These are phyloP conservation scores for Physcomitrium patens DNA, from an alignment of 225 moss, liverwort and hornwort genomes.

Conservation along the genomic window DNA sequence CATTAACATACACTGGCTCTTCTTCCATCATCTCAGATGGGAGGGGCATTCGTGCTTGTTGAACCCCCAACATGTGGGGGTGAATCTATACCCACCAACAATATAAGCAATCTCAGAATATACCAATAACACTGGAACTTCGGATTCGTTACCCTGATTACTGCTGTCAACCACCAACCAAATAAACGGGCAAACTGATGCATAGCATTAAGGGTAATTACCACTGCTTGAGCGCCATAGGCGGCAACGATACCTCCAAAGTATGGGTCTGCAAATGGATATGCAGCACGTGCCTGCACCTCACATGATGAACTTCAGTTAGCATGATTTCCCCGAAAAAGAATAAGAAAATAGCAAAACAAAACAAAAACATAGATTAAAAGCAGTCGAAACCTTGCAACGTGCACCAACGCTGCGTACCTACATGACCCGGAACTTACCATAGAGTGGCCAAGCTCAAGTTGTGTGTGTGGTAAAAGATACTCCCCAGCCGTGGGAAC, in stretches of 20 bases:
- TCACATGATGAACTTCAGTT: slow-evolving; percentile 17
- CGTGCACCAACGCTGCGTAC: not conserved
- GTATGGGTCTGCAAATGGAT: slow-evolving; percentile 89
- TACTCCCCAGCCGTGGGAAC: slow-evolving; percentile 83
- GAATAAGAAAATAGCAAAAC: too few relatives aligned
- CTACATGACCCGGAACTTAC: slow-evolving; percentile 43
- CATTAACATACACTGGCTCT: slow-evolving; percentile 99
- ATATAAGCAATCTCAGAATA: not conserved
- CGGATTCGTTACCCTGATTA: not conserved
- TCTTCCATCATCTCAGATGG: slow-evolving; percentile 99
- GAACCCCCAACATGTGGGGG: slow-evolving; percentile 96
- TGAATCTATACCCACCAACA: slow-evolving; percentile 66
- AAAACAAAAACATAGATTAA: too few relatives aligned
- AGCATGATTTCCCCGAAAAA: not conserved
- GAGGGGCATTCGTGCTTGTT: slow-evolving; percentile 99
- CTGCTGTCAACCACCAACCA: too few relatives aligned
- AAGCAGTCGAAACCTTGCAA: too few relatives aligned
- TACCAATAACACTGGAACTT: not conserved
- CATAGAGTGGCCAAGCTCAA: slow-evolving; percentile 97
- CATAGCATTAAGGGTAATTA: slow-evolving; percentile 38
- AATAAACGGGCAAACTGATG: not conserved
- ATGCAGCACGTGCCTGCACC: slow-evolving; percentile 79
- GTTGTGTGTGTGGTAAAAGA: slow-evolving; percentile 89
- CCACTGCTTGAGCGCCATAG: slow-evolving; percentile 95
- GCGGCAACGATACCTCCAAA: slow-evolving; percentile 95